Evolutionary conservation across 2,329 filamentous ascomycete genomes (phyloP).

Genomic region (Thielaviopsis ethacetica): DNA sequence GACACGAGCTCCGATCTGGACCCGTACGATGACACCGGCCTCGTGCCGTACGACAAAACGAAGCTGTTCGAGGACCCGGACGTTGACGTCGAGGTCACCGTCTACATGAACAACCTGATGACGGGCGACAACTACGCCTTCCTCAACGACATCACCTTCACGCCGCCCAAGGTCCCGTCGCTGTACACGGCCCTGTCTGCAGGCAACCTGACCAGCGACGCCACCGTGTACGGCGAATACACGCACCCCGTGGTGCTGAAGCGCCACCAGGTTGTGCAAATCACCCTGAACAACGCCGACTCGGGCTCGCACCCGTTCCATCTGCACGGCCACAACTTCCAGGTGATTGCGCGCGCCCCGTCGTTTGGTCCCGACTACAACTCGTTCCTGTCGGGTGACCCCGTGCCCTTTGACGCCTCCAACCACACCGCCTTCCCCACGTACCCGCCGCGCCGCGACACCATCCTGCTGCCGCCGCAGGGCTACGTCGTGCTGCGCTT

Average conservation of each 20-base stretch:
- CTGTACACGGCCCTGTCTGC: slow-evolving; percentile 48
- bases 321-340: slow-evolving; percentile 46
- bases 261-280: slow-evolving; percentile 36
- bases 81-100: slow-evolving; percentile 29
- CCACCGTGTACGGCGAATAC: slow-evolving; percentile 32
- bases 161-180: slow-evolving; percentile 46
- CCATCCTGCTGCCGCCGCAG: slow-evolving; percentile 27
- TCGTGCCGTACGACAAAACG: slow-evolving; percentile 38
- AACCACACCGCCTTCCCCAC: slow-evolving; percentile 21
- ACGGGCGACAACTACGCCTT: slow-evolving; percentile 41
- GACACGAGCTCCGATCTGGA: slow-evolving; percentile 29
- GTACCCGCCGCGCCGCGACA: slow-evolving; percentile 31
- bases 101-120: slow-evolving; percentile 35
- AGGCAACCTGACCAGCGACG: slow-evolving; percentile 28
- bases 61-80: slow-evolving; percentile 31
- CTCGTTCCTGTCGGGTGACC: slow-evolving; percentile 13
- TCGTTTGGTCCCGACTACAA: slow-evolving; percentile 7
- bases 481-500: slow-evolving; percentile 33
- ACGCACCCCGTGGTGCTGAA: slow-evolving; percentile 37
- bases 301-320: slow-evolving; percentile 45
- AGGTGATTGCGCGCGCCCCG: slow-evolving; percentile 22
- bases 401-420: slow-evolving; percentile 21
- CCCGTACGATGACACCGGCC: slow-evolving; percentile 37
- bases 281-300: slow-evolving; percentile 44
- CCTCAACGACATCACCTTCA: slow-evolving; percentile 49